Evolutionary conservation across 2,329 filamentous ascomycete species (phyloP), one percentile per base, ranked within the genome.

Genomic region (Trichoderma afroharzianum): DNA sequence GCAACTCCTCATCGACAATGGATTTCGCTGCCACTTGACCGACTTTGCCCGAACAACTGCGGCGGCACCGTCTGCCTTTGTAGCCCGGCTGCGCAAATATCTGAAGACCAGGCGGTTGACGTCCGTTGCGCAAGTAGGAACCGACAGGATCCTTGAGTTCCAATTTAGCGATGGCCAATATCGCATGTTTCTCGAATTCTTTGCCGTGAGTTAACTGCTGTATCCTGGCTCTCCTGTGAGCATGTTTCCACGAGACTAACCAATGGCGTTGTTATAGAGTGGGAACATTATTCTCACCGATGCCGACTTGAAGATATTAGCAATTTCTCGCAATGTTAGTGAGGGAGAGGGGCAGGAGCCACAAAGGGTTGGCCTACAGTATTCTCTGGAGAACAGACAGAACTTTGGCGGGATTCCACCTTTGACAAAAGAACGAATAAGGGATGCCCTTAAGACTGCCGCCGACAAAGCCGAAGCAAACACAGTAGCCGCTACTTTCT

Each of bases 231-330:
- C 2, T 8, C 26, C n/a, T 11, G 4, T 21, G 18, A 47, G 18
- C 43, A 21, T 50, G 43, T 12, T 11, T 21, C 43, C 5, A 12
- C n/a, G 15, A 33, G n/a, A 43, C 74, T 73, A 71, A 72, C 68
- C 4, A 0, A 6, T 6, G 11, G 3, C 63, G 15, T 33, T 26
- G 50, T 14, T 64, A n/a, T 43, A 84, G 81, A 93, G 93, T 67
- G 96, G 96, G 59, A 99, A 99, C 79, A 91, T 99, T 73, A 93
- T 99, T 73, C 86, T 99, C 68, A 97, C 96, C 3, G 94, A 98
- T 79, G 88, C 87, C 64, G 91, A 97, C 28, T 84, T 95, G 67
- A 96, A 92, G 74, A 95, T 98, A 70, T 80, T 98, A 43, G 90
- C 92, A 0, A 83, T 99, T 24, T 85, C 96, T 75, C 90, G 96